Evolutionary conservation across 75 land plant species (phyloP), one percentile per base, ranked within the genome.

Genomic region (Gnetum montanum): DNA sequence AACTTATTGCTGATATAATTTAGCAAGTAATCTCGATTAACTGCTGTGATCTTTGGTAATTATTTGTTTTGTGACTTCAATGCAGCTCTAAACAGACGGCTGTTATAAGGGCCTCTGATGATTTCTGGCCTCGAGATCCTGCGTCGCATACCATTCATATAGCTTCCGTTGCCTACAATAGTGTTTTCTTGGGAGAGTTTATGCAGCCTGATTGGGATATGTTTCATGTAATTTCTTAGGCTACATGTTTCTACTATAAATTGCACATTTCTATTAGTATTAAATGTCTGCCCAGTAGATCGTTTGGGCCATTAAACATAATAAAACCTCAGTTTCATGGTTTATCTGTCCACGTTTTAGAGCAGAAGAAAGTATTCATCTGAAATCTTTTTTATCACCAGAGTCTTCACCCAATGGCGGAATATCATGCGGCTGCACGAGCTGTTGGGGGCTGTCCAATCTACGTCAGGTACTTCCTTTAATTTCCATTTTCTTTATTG

Each of bases 191-290:
- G 51, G 88, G 85, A 20, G 89, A 88, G 58, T 84, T 88, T 70
- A 88, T 88, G 93, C 93, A 88, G 63, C 93, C 93, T 24, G 93
- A 88, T 69, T 88, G 93, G 93, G 93, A 88, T 64, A 88, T 88
- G 93, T 88, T 88, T 35, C 93, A 88, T 63, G 93, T 88, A 69
- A 73, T 53, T 12, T 23, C 8, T n/a, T n/a, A n/a, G n/a, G n/a
- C n/a, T n/a, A 13, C 4, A 8, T 27, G 23, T 38, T 31, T 34
- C 4, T 34, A 0, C n/a, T 62, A 20, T 27, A 1, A 10, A 49
- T 49, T 3, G 16, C 22, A 15, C 22, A 43, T 43, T 43, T 43
- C 16, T 43, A 13, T 13, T n/a, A n/a, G n/a, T n/a, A n/a, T n/a
- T n/a, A n/a, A n/a, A n/a, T n/a, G n/a, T n/a, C n/a, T n/a, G n/a